Evolutionary conservation across 805 yeast genomes (phyloP).

Genomic region (Pichia nakasei): DNA sequence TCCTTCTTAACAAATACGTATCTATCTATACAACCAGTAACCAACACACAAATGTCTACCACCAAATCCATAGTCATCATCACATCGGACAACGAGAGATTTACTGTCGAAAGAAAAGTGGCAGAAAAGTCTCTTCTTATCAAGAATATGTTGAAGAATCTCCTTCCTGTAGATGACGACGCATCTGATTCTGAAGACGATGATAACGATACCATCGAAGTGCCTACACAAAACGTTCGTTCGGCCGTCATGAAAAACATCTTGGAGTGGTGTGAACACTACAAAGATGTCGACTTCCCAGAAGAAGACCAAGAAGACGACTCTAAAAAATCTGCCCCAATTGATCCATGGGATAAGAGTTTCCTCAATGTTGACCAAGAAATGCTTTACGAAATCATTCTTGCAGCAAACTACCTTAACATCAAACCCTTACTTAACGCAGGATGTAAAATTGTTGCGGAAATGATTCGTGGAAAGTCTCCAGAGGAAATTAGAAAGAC

Average conservation of each 20-base stretch:
- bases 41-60: conserved; percentile 9
- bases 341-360: conserved; percentile 92
- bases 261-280: conserved; percentile 95
- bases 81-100: conserved; percentile 75
- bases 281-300: conserved; percentile 68
- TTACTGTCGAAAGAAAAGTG: conserved; percentile 68
- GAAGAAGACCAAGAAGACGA: conserved; percentile 78
- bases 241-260: conserved; percentile 82
- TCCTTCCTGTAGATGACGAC: conserved; percentile 30
- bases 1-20: too few relatives aligned
- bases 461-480: conserved; percentile 71
- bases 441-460: conserved; percentile 76
- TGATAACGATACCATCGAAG: conserved; percentile 43
- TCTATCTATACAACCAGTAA: too few relatives aligned
- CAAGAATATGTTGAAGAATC: conserved; percentile 79
- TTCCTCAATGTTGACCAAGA: conserved; percentile 91
- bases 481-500: conserved; percentile 77
- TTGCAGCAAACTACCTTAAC: conserved; percentile 74
- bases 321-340: conserved; percentile 79
- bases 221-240: conserved; percentile 87
- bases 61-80: conserved; percentile 34
- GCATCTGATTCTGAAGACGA: conserved; percentile 26
- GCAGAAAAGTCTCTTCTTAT: conserved; percentile 82
- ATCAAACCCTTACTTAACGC: conserved; percentile 68
- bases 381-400: conserved; percentile 71